These are phyloP conservation scores for Astragalus glycyphyllos DNA, from an alignment of 306 rosid species.

Conservation along the genomic window DNA sequence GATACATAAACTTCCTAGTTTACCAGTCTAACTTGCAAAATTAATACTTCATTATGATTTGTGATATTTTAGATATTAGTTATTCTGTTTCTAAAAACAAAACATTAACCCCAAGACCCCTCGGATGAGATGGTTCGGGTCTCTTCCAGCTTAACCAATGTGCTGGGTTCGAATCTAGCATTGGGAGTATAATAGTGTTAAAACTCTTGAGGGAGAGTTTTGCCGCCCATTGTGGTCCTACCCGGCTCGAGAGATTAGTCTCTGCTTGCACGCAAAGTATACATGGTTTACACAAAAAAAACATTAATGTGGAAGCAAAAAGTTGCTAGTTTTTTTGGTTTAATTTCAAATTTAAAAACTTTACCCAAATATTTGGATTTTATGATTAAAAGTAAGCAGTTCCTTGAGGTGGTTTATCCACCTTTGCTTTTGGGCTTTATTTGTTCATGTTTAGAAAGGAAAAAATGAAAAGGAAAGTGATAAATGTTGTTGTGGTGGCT, in stretches of 20 bases:
- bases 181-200: too few species aligned
- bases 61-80: slow-evolving; percentile 19
- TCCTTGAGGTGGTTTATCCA: neutral
- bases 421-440: neutral
- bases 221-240: too few species aligned
- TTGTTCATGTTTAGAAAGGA: slow-evolving; percentile 12
- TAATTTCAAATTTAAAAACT: neutral
- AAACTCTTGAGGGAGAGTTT: too few species aligned
- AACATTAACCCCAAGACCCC: too few species aligned
- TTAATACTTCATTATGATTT: neutral
- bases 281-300: too few species aligned
- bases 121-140: too few species aligned
- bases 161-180: too few species aligned
- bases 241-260: too few species aligned
- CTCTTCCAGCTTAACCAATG: too few species aligned
- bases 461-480: neutral
- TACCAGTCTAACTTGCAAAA: slow-evolving; percentile 1
- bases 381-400: neutral
- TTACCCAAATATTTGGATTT: neutral
- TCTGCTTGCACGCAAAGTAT: too few species aligned
- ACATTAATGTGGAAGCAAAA: neutral
- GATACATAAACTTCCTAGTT: neutral
- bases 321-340: neutral
- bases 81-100: neutral
- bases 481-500: slow-evolving; percentile 9